A percentile compares a stretch with the other conserved stretches of the same genome.
phyloP scores from a whole-genome alignment of 371 early-diverging fungal genomes.

The Catenaria anguillulae region DNA sequence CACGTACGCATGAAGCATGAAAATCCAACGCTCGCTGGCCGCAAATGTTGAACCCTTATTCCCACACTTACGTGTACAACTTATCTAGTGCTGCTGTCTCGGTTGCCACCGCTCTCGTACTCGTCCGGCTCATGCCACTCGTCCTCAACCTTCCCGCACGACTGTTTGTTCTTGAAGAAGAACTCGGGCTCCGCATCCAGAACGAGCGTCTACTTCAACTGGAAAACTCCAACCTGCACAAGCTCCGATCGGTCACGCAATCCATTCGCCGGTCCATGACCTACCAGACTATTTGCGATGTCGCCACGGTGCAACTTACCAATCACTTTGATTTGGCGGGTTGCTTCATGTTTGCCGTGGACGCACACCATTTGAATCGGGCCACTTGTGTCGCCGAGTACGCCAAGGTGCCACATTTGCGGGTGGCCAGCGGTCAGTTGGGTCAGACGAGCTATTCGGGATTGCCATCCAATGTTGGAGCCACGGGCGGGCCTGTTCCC shows the following conservation, averaged over 20 bases:
- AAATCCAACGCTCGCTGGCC: too few relatives aligned
- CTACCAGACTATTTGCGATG: conserved; percentile 9
- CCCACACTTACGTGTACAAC: background rate
- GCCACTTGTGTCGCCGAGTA: too few relatives aligned
- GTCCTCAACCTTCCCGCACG: background rate
- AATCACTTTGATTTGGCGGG: conserved; percentile 3
- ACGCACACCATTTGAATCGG: background rate
- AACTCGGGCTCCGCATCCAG: background rate
- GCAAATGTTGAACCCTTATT: background rate
- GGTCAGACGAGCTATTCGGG: too few relatives aligned
- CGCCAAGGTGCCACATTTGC: too few relatives aligned
- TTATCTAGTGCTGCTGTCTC: background rate
- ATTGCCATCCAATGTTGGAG: too few relatives aligned
- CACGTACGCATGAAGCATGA: background rate
- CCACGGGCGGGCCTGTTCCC: too few relatives aligned
- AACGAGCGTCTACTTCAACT: background rate
- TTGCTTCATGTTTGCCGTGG: background rate
- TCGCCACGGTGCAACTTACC: conserved; percentile 5
- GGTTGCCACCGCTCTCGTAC: background rate
- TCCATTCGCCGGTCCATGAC: conserved; percentile 6
- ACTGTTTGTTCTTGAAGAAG: background rate
- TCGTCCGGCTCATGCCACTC: background rate
- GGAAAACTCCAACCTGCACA: conserved; percentile 7
- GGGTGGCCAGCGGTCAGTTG: too few relatives aligned
- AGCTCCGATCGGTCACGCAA: conserved; percentile 9